Conservation (phyloP, 129 eudicot species). For the Rutidosis leptorrhynchoides region DNA sequence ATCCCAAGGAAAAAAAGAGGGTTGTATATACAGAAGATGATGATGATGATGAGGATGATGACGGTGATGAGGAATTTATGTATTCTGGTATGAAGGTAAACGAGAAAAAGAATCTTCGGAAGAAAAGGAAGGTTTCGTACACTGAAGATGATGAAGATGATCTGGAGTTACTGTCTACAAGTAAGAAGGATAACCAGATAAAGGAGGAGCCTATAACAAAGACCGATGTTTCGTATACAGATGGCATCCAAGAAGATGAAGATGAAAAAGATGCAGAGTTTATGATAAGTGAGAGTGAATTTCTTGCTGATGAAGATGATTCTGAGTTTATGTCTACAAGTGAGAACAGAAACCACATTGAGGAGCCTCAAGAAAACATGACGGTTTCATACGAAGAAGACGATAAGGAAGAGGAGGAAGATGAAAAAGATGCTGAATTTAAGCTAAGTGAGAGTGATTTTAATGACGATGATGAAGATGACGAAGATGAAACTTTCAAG, state of each 20-base stretch:
- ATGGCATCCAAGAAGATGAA: constrained; percentile 31
- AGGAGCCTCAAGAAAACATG: constrained; percentile 12
- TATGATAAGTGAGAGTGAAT: constrained; percentile 17
- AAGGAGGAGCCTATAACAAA: constrained; percentile 10
- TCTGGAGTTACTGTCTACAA: constrained; percentile 10
- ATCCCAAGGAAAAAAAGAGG: constrained; percentile 10
- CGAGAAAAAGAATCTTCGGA: constrained; percentile 18
- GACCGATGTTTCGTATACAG: constrained; percentile 31
- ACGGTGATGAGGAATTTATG: constrained; percentile 45
- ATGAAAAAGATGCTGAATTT: constrained; percentile 35
- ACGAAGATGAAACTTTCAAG: constrained; percentile 51
- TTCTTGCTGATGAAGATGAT: constrained; percentile 22
- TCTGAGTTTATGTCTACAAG: constrained; percentile 7
- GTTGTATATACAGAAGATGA: constrained; percentile 25
- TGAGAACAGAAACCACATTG: constrained; percentile 17
- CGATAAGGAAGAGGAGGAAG: constrained; percentile 30
- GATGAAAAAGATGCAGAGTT: constrained; percentile 25
- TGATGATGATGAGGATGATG: constrained; percentile 35
- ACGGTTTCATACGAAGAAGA: constrained; percentile 36
- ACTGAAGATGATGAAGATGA: constrained; percentile 26
- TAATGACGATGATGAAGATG: constrained; percentile 46
- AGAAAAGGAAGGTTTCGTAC: constrained; percentile 33
- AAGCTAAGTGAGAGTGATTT: constrained; percentile 32
- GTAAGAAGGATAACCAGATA: constrained; percentile 17
- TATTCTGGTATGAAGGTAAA: constrained; percentile 16